A percentile compares a stretch with the other conserved stretches of the same genome.
phyloP scores from a whole-genome alignment of 2,329 filamentous ascomycete species.

The Verticillium tricorpus region DNA sequence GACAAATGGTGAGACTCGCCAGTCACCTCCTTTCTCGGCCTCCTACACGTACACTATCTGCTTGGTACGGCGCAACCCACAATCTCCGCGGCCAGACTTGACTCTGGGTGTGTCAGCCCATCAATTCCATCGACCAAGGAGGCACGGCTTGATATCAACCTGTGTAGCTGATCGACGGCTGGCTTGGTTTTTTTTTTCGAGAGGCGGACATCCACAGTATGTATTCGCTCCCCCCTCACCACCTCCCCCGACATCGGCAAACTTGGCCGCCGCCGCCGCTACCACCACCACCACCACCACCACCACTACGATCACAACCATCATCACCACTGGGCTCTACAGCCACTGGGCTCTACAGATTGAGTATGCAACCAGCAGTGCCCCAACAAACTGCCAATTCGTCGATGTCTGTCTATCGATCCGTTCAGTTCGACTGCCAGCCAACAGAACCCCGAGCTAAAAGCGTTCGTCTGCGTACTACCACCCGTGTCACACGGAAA shows the following conservation, averaged over 20 bases:
- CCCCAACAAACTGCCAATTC: no score
- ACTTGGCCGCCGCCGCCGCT: neutral
- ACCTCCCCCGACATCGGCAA: neutral
- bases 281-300: no score
- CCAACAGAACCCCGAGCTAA: neutral
- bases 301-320: no score
- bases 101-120: neutral
- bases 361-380: no score
- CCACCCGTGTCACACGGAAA: neutral
- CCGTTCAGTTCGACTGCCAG: neutral
- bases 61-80: neutral
- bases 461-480: neutral
- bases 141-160: neutral
- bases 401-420: no score
- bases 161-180: neutral
- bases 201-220: neutral
- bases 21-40: neutral
- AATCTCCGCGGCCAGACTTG: neutral
- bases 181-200: neutral
- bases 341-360: no score
- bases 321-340: no score
- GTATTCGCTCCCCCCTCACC: no score
- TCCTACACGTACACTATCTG: neutral
- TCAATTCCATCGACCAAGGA: neutral
- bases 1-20: neutral